These are phyloP conservation scores for Spencermartinsiella ligniputridi DNA, from an alignment of 1,139 yeast species.

Conservation along the genomic window DNA sequence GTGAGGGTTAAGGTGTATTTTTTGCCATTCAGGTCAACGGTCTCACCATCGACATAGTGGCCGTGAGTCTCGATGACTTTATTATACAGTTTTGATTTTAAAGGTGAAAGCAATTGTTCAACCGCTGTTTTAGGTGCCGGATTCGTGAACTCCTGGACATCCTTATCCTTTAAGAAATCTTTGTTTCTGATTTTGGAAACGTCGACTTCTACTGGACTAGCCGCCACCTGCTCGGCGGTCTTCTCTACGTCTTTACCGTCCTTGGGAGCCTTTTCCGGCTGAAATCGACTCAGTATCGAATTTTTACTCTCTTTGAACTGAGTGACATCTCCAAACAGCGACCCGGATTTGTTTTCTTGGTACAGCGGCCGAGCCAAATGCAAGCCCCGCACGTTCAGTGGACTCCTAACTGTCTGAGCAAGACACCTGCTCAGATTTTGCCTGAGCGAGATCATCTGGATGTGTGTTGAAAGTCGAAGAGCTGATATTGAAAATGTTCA, in stretches of 20 bases:
- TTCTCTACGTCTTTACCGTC: conserved; percentile 7
- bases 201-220: background rate
- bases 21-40: conserved; percentile 48
- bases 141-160: conserved; percentile 18
- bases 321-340: conserved; percentile 25
- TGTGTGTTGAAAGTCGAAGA: no score
- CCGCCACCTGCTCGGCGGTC: conserved; percentile 2
- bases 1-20: conserved; percentile 55
- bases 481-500: no score
- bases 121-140: conserved; percentile 32
- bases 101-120: conserved; percentile 57
- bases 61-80: conserved; percentile 60
- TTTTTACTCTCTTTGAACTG: conserved; percentile 18
- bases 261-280: conserved; percentile 9
- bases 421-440: background rate
- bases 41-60: conserved; percentile 64
- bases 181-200: conserved; percentile 11
- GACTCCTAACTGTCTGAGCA: background rate
- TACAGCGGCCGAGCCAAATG: background rate
- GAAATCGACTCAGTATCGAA: conserved; percentile 14
- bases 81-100: conserved; percentile 62
- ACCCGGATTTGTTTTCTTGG: conserved; percentile 11
- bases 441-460: background rate
- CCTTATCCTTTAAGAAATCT: conserved; percentile 22
- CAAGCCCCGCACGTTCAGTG: background rate